Conservation (phyloP, 768 basidiomycete genomes). For the Mycena sanguinolenta region DNA sequence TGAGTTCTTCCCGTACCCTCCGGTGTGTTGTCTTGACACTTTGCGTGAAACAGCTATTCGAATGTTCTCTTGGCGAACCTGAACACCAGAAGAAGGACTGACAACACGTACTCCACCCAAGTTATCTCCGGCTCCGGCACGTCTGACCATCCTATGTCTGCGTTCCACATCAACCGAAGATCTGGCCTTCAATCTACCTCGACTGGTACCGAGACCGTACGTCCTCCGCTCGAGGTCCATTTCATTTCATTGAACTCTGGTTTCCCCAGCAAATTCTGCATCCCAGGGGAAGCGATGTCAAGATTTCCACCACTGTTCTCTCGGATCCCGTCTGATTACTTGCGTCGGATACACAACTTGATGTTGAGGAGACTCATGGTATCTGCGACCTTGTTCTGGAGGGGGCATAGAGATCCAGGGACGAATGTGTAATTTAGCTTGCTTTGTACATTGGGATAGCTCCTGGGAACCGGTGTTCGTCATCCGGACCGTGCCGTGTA, state of each 20-base stretch:
- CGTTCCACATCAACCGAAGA: neutral
- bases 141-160: neutral
- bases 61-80: constrained; percentile 7
- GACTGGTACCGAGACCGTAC: neutral
- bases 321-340: constrained; percentile 5
- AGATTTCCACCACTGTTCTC: neutral
- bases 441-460: too few relatives aligned
- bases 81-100: constrained; percentile 6
- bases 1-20: neutral
- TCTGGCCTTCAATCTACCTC: neutral
- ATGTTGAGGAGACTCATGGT: too few relatives aligned
- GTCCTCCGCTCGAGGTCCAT: neutral
- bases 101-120: neutral
- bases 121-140: neutral
- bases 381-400: too few relatives aligned
- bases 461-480: too few relatives aligned
- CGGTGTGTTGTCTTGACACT: neutral
- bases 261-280: neutral
- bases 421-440: too few relatives aligned
- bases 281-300: neutral
- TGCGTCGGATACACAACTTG: neutral
- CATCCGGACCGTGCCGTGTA: too few relatives aligned
- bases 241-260: neutral
- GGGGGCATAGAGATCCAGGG: too few relatives aligned
- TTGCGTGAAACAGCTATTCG: neutral